phyloP scores from a whole-genome alignment of 2,329 filamentous ascomycete genomes.

The Harringtonia lauricola region DNA sequence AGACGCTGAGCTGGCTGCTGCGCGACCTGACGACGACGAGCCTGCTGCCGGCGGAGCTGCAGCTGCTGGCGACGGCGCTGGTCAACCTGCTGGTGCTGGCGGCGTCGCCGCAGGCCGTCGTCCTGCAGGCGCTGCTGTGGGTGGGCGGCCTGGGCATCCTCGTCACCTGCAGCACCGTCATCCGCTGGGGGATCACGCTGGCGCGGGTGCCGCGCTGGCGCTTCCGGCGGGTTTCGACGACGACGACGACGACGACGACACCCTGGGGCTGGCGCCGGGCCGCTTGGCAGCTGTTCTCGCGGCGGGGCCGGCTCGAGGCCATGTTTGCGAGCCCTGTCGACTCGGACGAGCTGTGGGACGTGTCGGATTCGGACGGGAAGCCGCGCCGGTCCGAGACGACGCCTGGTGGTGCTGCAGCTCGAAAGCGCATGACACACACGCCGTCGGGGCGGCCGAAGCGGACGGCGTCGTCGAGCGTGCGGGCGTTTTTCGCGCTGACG shows the following conservation, averaged over 20 bases:
- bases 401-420: too few species aligned
- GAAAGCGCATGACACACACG: conserved; percentile 42
- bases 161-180: conserved; percentile 58
- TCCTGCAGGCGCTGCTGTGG: conserved; percentile 79
- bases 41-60: conserved; percentile 74
- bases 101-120: conserved; percentile 69
- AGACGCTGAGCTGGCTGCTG: conserved; percentile 60
- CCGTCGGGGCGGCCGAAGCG: conserved; percentile 56
- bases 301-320: conserved; percentile 18
- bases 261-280: conserved; percentile 24
- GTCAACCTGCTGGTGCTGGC: conserved; percentile 74
- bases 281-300: conserved; percentile 17
- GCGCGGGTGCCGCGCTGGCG: conserved; percentile 88
- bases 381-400: too few species aligned
- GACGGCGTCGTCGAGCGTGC: conserved; percentile 50
- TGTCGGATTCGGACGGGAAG: neutral
- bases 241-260: too few species aligned
- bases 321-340: conserved; percentile 17
- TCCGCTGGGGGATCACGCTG: conserved; percentile 74
- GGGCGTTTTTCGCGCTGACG: conserved; percentile 72
- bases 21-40: conserved; percentile 81
- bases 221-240: too few species aligned
- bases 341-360: conserved; percentile 16
- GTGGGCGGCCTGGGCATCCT: conserved; percentile 69
- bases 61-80: conserved; percentile 71